Evolutionary conservation across 1,284 basidiomycete species (phyloP), one percentile per base, ranked within the genome.

Genomic region (Hymenochaete sp.): DNA sequence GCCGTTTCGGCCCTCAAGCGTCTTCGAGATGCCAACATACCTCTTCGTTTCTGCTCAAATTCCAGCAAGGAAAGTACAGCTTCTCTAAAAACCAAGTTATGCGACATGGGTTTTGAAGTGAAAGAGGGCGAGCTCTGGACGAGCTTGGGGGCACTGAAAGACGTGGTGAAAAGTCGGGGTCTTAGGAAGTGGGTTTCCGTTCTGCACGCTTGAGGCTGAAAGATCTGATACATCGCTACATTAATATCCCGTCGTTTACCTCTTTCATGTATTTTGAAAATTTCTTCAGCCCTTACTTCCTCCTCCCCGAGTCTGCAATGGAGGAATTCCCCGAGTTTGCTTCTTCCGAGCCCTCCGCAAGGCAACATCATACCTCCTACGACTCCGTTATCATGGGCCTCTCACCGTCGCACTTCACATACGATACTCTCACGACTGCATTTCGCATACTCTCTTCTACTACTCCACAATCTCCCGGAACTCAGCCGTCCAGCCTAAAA

Each of bases 301-400:
- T 85, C 2, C 68, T 84, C 16, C 75, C 78, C 0, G 61, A 67
- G 10, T 77, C 78, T 1, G 79, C 82, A 1, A 58, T 62, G 33
- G 62, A 71, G 40, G 82, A 83, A 53, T 72, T 71, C 45, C 54
- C 58, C 0, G 35, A 55, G n/a, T 49, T 37, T 45, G 38, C 47
- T 38, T 40, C 51, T 7, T 48, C 50, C 27, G 38, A 47, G 37
- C 38, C 50, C 8, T n/a, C n/a, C n/a, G n/a, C n/a, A n/a, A n/a
- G n/a, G n/a, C n/a, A n/a, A n/a, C 50, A 51, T 26, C 37, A 47
- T 22, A 47, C 52, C 22, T 52, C 60, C 3, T 71, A 73, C 55
- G 79, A 86, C 55, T 67, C 74, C 0, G 81, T 86, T 38, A 71
- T 86, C n/a, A 59, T 86, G 11, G 82, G 82, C 4, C 68, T 82